A percentile compares a stretch with the other conserved stretches of the same genome.
Conservation (phyloP, 495 filamentous ascomycete species). For the Aspergillus homomorphus region DNA sequence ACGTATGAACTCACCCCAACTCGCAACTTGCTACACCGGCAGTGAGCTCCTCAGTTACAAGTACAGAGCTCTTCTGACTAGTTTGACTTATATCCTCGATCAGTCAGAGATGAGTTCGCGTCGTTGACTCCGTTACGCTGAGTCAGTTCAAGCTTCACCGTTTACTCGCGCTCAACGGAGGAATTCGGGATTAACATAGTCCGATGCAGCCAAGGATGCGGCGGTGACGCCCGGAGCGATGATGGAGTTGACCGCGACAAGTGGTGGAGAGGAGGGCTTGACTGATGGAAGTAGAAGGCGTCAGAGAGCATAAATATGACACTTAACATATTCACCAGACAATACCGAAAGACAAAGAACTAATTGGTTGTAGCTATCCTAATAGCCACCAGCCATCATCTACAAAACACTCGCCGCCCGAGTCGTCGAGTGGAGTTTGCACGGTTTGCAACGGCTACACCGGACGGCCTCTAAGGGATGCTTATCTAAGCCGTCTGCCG, state of each 20-base stretch:
- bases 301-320: too few relatives aligned
- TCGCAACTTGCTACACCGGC: too few relatives aligned
- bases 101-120: neutral
- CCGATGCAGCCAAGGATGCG: neutral
- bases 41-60: too few relatives aligned
- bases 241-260: neutral
- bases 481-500: slow-evolving; percentile 32
- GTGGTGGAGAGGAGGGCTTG: neutral
- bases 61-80: too few relatives aligned
- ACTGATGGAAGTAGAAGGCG: neutral
- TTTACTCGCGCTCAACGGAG: neutral
- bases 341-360: too few relatives aligned
- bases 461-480: slow-evolving; percentile 34
- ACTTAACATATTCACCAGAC: too few relatives aligned
- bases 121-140: neutral
- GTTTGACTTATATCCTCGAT: too few relatives aligned
- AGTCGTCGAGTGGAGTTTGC: slow-evolving; percentile 16
- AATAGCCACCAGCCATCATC: too few relatives aligned
- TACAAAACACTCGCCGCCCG: too few relatives aligned
- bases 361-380: too few relatives aligned
- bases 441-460: slow-evolving; percentile 37
- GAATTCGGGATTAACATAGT: neutral
- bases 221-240: neutral
- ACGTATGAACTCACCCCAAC: too few relatives aligned
- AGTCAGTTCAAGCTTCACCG: neutral